phyloP scores from a whole-genome alignment of 1,284 basidiomycete species.

The Meira miltonrushii region DNA sequence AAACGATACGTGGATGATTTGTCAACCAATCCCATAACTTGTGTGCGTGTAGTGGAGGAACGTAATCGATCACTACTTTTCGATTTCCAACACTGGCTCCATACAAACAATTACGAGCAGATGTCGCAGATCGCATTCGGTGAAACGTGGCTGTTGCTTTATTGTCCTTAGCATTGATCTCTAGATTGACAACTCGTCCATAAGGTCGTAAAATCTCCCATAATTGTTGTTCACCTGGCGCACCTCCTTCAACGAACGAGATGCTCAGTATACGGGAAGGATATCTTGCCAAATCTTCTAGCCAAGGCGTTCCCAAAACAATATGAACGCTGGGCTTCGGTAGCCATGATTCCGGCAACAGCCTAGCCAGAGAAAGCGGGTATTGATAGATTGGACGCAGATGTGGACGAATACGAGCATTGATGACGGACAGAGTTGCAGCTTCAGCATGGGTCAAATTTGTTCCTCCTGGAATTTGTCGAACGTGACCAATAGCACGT shows the following conservation, averaged over 20 bases:
- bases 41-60: conserved; percentile 71
- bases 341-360: conserved; percentile 23
- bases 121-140: conserved; percentile 64
- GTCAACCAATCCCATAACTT: conserved; percentile 75
- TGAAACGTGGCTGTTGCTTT: conserved; percentile 30
- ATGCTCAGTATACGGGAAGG: conserved; percentile 32
- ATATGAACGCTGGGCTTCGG: conserved; percentile 34
- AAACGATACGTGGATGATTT: conserved; percentile 75
- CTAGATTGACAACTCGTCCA: conserved; percentile 70
- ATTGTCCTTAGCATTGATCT: conserved; percentile 37
- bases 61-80: conserved; percentile 65
- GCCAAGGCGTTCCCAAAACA: conserved; percentile 40
- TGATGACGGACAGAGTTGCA: conserved; percentile 31
- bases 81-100: conserved; percentile 62
- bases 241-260: conserved; percentile 36
- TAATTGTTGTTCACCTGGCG: conserved; percentile 31
- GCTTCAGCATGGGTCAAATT: conserved; percentile 14
- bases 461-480: not conserved
- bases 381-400: conserved; percentile 17
- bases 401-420: conserved; percentile 25
- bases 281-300: conserved; percentile 44
- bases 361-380: conserved; percentile 25
- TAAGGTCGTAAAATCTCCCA: conserved; percentile 63
- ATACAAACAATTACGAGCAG: conserved; percentile 80
- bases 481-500: not conserved